A percentile compares a stretch with the other conserved stretches of the same genome.
Conservation (phyloP, 2,329 filamentous ascomycete genomes). For the Epichloe scottii region DNA sequence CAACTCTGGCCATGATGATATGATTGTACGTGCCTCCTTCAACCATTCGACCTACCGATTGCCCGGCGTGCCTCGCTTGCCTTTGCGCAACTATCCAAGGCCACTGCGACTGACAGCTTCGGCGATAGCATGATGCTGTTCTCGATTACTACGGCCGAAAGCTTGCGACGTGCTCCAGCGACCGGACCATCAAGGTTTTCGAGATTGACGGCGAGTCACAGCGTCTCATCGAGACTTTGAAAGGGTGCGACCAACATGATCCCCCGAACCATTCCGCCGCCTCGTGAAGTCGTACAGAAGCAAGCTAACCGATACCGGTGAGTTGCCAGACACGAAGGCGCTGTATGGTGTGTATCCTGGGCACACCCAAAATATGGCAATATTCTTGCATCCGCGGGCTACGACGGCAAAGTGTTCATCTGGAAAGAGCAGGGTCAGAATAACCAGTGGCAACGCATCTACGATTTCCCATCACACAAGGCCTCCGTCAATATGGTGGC, state of each 20-base stretch:
- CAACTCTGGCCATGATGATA: constrained; percentile 71
- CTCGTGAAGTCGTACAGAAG: too few species aligned
- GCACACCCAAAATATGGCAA: constrained; percentile 97
- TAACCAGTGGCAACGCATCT: constrained; percentile 70
- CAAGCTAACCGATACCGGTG: constrained; percentile 7
- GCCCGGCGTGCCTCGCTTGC: neutral
- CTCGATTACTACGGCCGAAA: constrained; percentile 97
- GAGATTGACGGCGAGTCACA: constrained; percentile 92
- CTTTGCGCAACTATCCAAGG: neutral
- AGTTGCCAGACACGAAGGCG: constrained; percentile 72
- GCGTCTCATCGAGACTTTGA: constrained; percentile 80
- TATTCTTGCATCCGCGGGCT: constrained; percentile 88
- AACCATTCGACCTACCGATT: neutral
- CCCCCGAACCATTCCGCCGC: too few species aligned
- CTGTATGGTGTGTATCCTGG: constrained; percentile 97
- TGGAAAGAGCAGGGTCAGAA: constrained; percentile 71
- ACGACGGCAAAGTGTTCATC: constrained; percentile 97
- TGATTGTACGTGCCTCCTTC: constrained; percentile 70
- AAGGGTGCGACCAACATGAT: constrained; percentile 51
- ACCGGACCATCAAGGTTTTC: constrained; percentile 98
- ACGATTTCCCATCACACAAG: constrained; percentile 87
- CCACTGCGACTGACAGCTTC: constrained; percentile 8
- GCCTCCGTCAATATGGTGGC: constrained; percentile 93
- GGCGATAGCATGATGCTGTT: constrained; percentile 76
- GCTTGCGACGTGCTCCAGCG: constrained; percentile 92